Evolutionary conservation across 805 yeast species (phyloP), one percentile per base, ranked within the genome.

Genomic region (Priceomyces haplophilus): DNA sequence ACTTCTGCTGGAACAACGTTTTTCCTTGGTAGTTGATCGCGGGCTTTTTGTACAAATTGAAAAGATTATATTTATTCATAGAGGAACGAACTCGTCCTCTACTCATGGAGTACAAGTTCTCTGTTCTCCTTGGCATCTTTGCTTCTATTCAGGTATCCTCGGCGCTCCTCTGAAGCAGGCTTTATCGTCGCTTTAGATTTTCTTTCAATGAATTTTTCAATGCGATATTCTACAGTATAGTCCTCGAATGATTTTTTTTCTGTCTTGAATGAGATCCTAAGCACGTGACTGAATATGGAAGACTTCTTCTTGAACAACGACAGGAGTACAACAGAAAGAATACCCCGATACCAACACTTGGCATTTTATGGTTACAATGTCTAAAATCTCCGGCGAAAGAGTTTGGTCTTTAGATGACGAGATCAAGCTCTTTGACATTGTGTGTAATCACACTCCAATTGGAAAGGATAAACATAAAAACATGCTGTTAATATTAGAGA

Each of bases 1-100:
- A 93, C 66, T 89, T 88, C 64, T 91, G 96, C 65, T 88, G 96
- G 67, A 75, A 93, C 45, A 88, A 71, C n/a, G 95, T 80, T 64
- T 78, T 78, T 3, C 80, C 74, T 48, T 73, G 69, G 58, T 77
- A 78, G 42, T 62, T 69, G 27, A 76, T 66, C 46, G 73, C 73
- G 37, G 80, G 73, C 63, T 84, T 86, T 72, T 89, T 85, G 73
- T 84, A 81, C 55, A 89, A 60, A 58, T 93, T 93, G 79, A 88
- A 93, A 61, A 93, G 72, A 62, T 91, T 91, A 67, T 80, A 82
- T 67, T 89, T 89, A 79, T 88, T 90, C 84, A 88, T 86, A 18
- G 97, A 85, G 46, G 96, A 79, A 54, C 97, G 85, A 53, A 93
- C 76, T 45, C 87, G 76, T 33, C 88, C 87, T 57, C 86, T 75